Evolutionary conservation across 2,329 filamentous ascomycete genomes (phyloP).

Genomic region (Arthrobotrys sinensis): DNA sequence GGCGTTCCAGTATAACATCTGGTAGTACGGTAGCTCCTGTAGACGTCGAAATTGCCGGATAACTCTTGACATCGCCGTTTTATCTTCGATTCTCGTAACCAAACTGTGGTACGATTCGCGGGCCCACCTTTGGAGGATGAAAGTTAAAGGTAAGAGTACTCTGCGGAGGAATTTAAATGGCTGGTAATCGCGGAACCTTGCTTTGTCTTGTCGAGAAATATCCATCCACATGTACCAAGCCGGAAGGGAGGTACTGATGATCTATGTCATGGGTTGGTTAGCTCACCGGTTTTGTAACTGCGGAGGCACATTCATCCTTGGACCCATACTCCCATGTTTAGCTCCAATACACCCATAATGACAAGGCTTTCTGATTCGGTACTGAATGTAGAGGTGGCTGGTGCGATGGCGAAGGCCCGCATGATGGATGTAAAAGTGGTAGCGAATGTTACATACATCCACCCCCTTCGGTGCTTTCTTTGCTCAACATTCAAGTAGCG

Average conservation of each 20-base stretch:
- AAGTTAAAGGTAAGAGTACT: not conserved
- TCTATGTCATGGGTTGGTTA: conserved; percentile 1
- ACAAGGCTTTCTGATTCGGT: conserved; percentile 45
- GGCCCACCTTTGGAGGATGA: not conserved
- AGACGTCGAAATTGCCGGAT: not conserved
- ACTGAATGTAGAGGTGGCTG: conserved; percentile 39
- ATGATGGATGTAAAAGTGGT: conserved; percentile 38
- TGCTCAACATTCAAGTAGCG: conserved; percentile 11
- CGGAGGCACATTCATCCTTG: not conserved
- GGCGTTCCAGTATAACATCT: conserved; percentile 6
- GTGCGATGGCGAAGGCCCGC: conserved; percentile 33
- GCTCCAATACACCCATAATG: conserved; percentile 38
- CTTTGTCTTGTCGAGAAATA: conserved; percentile 26
- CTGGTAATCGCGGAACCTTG: conserved; percentile 34
- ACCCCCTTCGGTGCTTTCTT: conserved; percentile 1
- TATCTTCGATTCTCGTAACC: not conserved
- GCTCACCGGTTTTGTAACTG: not conserved
- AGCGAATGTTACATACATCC: conserved; percentile 47
- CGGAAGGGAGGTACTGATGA: conserved; percentile 45
- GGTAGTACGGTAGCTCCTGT: not conserved
- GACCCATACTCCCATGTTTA: conserved; percentile 48
- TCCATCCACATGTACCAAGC: conserved; percentile 42
- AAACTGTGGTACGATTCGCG: not conserved
- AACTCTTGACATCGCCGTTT: not conserved
- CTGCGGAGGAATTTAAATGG: conserved; percentile 21